Percentiles rank a stretch among this genome's conserved stretches.
Evolutionary conservation across 2,329 filamentous ascomycete species (phyloP).

Genomic region (Cladorrhinum sp.): DNA sequence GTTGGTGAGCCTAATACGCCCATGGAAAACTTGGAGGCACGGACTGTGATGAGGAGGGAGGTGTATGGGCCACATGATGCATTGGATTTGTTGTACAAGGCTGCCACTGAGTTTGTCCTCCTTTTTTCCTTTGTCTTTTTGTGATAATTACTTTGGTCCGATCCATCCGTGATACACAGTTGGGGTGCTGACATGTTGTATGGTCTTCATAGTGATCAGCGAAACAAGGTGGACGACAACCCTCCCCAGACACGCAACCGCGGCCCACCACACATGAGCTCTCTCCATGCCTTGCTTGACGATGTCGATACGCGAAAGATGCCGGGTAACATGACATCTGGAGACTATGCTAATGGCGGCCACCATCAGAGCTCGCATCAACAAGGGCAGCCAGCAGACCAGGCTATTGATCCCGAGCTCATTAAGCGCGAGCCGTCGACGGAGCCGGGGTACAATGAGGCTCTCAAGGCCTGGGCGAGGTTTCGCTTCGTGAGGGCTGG

Average conservation of each 20-base stretch:
- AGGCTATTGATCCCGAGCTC: conserved; percentile 46
- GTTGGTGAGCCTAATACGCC: conserved; percentile 59
- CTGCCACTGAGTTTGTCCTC: conserved; percentile 59
- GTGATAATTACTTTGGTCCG: background rate
- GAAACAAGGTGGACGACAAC: conserved; percentile 23
- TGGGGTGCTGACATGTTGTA: conserved; percentile 19
- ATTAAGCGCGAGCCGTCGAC: conserved; percentile 43
- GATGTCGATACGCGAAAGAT: conserved; percentile 19
- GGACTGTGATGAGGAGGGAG: conserved; percentile 63
- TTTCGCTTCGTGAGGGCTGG: conserved; percentile 95
- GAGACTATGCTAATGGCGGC: conserved; percentile 22
- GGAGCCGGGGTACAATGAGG: conserved; percentile 61
- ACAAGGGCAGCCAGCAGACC: conserved; percentile 30
- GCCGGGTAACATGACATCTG: conserved; percentile 16
- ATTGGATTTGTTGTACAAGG: conserved; percentile 85
- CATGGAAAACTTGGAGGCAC: conserved; percentile 63
- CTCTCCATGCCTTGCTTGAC: conserved; percentile 16
- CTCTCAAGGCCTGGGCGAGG: conserved; percentile 81
- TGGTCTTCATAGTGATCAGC: conserved; percentile 16
- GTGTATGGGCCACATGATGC: conserved; percentile 93
- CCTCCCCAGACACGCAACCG: conserved; percentile 8
- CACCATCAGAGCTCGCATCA: conserved; percentile 22
- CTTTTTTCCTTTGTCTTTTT: background rate
- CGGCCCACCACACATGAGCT: conserved; percentile 16
- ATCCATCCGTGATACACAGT: background rate